Conservation (phyloP, 371 early-diverging fungal species). For the Mortierella sp. region DNA sequence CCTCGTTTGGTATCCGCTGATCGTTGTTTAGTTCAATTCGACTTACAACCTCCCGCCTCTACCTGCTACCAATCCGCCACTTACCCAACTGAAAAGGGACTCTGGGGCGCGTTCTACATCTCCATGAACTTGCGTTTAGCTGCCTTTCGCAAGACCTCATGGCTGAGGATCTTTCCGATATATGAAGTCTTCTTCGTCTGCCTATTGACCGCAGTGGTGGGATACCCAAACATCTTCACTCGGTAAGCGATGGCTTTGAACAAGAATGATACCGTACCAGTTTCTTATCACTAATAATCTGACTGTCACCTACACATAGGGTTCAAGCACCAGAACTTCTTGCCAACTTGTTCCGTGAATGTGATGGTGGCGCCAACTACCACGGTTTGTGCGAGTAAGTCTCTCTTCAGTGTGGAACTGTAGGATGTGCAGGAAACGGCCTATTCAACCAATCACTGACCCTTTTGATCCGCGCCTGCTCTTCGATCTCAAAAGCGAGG, state of each 20-base stretch:
- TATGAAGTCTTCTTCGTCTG: slow-evolving; percentile 80
- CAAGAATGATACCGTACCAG: not conserved
- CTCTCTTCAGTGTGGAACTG: no score
- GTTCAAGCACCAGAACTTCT: slow-evolving; percentile 75
- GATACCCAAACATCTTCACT: slow-evolving; percentile 84
- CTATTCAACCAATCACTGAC: no score
- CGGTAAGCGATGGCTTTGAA: slow-evolving; percentile 50
- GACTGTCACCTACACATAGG: slow-evolving; percentile 24
- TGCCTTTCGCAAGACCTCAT: slow-evolving; percentile 72
- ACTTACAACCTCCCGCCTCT: not conserved
- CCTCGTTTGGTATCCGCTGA: not conserved
- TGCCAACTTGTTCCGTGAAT: slow-evolving; percentile 78
- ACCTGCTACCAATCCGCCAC: not conserved
- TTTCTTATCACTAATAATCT: no score
- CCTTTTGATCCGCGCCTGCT: no score
- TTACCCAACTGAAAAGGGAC: slow-evolving; percentile 65
- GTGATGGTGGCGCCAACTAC: slow-evolving; percentile 55
- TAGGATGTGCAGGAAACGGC: no score
- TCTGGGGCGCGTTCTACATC: slow-evolving; percentile 91
- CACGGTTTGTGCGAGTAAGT: slow-evolving; percentile 59
- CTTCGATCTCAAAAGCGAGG: no score
- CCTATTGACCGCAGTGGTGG: slow-evolving; percentile 77
- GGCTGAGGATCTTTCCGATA: slow-evolving; percentile 72
- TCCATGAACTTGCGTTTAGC: slow-evolving; percentile 78
- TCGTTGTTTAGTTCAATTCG: not conserved